phyloP scores from a whole-genome alignment of 352 stramenopile genomes.

The Pythium aristosporum region DNA sequence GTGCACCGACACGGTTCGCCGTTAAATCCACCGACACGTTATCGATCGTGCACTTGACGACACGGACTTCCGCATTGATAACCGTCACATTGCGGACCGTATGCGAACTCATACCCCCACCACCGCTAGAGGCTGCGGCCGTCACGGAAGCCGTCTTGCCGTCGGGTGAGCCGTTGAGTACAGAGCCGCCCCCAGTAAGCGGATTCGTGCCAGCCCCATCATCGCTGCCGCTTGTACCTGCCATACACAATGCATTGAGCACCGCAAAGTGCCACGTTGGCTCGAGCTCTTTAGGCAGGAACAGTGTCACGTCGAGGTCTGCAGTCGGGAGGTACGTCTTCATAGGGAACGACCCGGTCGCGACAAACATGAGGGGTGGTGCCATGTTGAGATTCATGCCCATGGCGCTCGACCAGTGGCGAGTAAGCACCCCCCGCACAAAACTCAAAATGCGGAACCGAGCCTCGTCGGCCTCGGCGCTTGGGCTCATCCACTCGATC shows the following conservation, averaged over 20 bases:
- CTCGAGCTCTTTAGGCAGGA: slow-evolving; percentile 80
- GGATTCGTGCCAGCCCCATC: slow-evolving; percentile 6
- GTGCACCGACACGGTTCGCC: slow-evolving; percentile 77
- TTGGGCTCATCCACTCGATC: slow-evolving; percentile 68
- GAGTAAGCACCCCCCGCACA: slow-evolving; percentile 60
- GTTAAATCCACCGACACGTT: slow-evolving; percentile 89
- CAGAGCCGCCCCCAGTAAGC: neutral
- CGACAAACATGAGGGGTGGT: slow-evolving; percentile 53
- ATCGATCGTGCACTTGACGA: slow-evolving; percentile 91
- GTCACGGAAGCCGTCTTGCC: slow-evolving; percentile 2
- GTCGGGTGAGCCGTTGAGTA: slow-evolving; percentile 30
- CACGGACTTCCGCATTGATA: slow-evolving; percentile 85
- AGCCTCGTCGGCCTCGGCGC: slow-evolving; percentile 54
- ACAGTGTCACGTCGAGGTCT: slow-evolving; percentile 82
- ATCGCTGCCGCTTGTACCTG: slow-evolving; percentile 37
- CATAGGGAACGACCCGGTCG: slow-evolving; percentile 87
- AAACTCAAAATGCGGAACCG: slow-evolving; percentile 67
- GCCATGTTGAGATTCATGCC: slow-evolving; percentile 28
- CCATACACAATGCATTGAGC: slow-evolving; percentile 79
- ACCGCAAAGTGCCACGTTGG: slow-evolving; percentile 85
- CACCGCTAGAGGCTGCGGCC: neutral
- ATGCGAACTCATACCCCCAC: slow-evolving; percentile 17
- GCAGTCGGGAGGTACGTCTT: slow-evolving; percentile 89
- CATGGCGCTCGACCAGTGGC: slow-evolving; percentile 30
- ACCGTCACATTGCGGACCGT: slow-evolving; percentile 89